These are phyloP conservation scores for Rubus parviflorus DNA, from an alignment of 306 rosid species.

Conservation along the genomic window DNA sequence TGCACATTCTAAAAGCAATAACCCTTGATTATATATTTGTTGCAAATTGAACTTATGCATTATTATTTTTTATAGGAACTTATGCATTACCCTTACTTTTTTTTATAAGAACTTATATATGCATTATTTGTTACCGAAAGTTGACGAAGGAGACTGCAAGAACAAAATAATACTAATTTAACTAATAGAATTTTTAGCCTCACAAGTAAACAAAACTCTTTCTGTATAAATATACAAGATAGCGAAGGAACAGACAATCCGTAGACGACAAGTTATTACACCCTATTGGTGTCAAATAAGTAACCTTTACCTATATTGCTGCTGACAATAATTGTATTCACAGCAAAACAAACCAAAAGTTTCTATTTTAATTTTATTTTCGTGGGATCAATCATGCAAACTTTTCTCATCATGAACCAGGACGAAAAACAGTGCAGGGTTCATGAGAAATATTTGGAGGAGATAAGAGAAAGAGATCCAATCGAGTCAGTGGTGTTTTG, in stretches of 20 bases:
- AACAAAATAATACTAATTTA: background rate
- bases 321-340: slow-evolving; percentile 18
- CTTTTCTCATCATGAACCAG: slow-evolving; percentile 7
- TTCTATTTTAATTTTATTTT: background rate
- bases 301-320: background rate
- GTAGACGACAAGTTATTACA: too few relatives aligned
- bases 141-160: background rate
- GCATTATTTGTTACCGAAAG: background rate
- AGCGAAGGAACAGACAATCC: background rate
- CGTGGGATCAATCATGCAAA: slow-evolving; percentile 19
- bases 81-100: too few relatives aligned
- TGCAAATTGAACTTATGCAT: too few relatives aligned
- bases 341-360: background rate
- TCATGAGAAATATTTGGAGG: background rate
- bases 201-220: background rate
- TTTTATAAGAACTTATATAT: too few relatives aligned
- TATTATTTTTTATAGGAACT: too few relatives aligned
- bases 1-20: too few relatives aligned
- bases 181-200: background rate
- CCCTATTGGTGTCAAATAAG: too few relatives aligned
- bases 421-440: slow-evolving; percentile 39
- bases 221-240: too few relatives aligned
- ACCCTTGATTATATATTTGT: too few relatives aligned
- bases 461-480: background rate
- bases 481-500: background rate